Percentiles rank a stretch among this genome's conserved stretches.
These are phyloP conservation scores for Pyrenopolyporus hunteri DNA, from an alignment of 495 filamentous ascomycete genomes.

Conservation along the genomic window DNA sequence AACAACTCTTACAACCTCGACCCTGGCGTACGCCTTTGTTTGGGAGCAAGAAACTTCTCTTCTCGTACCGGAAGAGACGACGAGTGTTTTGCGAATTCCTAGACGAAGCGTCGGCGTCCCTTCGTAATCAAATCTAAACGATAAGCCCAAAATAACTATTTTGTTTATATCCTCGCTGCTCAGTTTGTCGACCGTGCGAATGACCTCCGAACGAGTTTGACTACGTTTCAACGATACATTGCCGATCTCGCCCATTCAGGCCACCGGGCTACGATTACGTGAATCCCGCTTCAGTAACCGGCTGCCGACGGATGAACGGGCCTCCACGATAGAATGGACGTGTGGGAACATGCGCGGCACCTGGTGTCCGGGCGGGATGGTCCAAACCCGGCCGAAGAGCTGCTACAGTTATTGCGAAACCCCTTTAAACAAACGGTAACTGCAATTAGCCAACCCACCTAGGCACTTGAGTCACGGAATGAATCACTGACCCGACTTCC, in stretches of 20 bases:
- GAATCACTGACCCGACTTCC: conserved; percentile 10
- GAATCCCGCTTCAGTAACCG: background rate
- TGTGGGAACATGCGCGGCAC: conserved; percentile 27
- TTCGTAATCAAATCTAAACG: background rate
- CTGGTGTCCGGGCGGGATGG: conserved; percentile 37
- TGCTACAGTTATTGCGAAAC: conserved; percentile 53
- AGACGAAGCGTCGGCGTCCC: background rate
- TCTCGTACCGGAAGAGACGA: conserved; percentile 2
- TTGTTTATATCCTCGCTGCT: no score
- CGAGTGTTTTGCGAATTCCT: background rate
- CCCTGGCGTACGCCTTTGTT: conserved; percentile 23
- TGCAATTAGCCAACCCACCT: background rate
- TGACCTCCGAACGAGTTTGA: conserved; percentile 10
- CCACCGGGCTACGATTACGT: background rate
- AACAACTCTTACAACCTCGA: conserved; percentile 1
- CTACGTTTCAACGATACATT: conserved; percentile 2
- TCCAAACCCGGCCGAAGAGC: conserved; percentile 40
- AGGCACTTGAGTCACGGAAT: background rate
- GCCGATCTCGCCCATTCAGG: background rate
- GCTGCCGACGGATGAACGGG: conserved; percentile 17
- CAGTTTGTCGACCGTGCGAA: conserved; percentile 9
- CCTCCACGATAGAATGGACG: conserved; percentile 33
- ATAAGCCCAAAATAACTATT: background rate
- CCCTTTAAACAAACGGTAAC: conserved; percentile 56
- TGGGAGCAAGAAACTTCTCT: conserved; percentile 5